Percentiles rank a stretch among this genome's conserved stretches.
These are phyloP conservation scores for Solanum ossicruentum DNA, from an alignment of 257 asterid species.

Conservation along the genomic window DNA sequence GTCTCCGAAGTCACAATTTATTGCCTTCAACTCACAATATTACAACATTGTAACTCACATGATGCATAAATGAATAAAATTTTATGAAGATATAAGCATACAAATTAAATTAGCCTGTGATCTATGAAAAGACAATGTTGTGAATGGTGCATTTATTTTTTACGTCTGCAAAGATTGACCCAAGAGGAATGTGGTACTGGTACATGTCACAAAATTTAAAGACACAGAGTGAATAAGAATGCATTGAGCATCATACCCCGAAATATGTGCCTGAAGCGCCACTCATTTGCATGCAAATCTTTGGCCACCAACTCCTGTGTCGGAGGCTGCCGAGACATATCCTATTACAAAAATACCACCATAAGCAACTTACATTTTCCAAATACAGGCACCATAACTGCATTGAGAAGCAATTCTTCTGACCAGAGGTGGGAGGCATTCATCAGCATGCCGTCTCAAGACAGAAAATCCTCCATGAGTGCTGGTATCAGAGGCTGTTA, in stretches of 20 bases:
- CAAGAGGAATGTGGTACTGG: background rate
- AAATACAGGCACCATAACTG: background rate
- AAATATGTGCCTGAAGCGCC: constrained; percentile 93
- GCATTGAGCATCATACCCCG: constrained; percentile 41
- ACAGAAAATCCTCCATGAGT: constrained; percentile 99
- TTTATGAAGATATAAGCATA: background rate
- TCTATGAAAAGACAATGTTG: background rate
- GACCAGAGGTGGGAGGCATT: constrained; percentile 91
- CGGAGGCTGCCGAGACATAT: constrained; percentile 94
- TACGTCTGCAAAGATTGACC: background rate
- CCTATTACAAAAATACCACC: constrained; percentile 28
- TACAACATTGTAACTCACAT: background rate
- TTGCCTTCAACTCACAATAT: background rate
- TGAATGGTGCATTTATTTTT: background rate
- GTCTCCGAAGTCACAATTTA: background rate
- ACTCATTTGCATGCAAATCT: constrained; percentile 88
- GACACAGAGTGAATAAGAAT: background rate
- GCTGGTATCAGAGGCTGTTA: constrained; percentile 97
- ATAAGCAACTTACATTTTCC: background rate
- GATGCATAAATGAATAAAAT: background rate
- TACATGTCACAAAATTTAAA: background rate
- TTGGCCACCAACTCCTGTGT: constrained; percentile 88
- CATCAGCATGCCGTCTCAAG: constrained; percentile 93
- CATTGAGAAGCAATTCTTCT: constrained; percentile 8
- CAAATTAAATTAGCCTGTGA: background rate